Base-by-base conservation (phyloP, 257 asterid genomes). In the Lavandula angustifolia region DNA sequence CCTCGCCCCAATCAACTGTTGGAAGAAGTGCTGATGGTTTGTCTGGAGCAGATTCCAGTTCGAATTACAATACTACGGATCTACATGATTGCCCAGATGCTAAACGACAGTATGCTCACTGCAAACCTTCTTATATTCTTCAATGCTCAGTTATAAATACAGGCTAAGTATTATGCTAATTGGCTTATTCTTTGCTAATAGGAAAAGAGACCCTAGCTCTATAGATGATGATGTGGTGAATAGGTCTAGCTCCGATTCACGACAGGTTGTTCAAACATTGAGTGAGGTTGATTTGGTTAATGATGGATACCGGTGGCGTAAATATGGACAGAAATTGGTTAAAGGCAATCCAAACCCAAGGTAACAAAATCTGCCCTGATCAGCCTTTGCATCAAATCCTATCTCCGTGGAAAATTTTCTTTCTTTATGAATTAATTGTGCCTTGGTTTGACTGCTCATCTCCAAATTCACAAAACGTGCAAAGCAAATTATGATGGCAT, bases 261-360 rank as follows among this genome's bases (percentile, higher is more conserved):
- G 88, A 12, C 83, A 80, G 58, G 89, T 89, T 60, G 94, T 87
- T 75, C 90, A 88, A 70, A 86, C 89, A 62, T 62, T 70, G 75
- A 92, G 95, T 62, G 92, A 77, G 71, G 90, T 84, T 75, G 96
- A 89, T 80, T 37, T 85, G 65, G 77, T 88, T 51, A 84, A 85
- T 72, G 98, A 92, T 77, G 96, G 95, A 67, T 85, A 85, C 73
- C 88, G 98, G 76, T 88, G 98, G 98, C 95, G 98, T 73, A 91
- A 91, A 75, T 91, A 91, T 31, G 98, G 98, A 60, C 98, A 91
- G 84, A 91, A 91, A 77, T 75, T 91, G 74, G 95, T 91, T 16
- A 91, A 91, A 79, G 96, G 98, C 71, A 92, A 85, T 80, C 91
- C 94, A 49, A 85, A 92, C 69, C 98, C 98, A n/a, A 85, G 98